Conservation (phyloP, 768 basidiomycete species). For the Russula emetica region DNA sequence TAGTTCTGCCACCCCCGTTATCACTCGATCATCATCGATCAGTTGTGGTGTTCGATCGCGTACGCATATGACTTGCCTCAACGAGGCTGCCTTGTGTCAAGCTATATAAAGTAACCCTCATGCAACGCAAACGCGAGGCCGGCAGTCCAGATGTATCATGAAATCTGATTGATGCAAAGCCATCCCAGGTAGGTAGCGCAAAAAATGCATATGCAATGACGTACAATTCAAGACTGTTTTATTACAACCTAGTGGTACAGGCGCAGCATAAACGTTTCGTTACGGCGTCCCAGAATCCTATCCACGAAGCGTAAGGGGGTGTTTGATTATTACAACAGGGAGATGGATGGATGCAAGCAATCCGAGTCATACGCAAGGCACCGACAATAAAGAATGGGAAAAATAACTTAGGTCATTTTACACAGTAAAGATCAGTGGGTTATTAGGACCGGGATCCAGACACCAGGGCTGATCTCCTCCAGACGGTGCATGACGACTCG, state of each 20-base stretch:
- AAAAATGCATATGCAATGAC: slow-evolving; percentile 20
- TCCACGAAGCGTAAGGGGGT: slow-evolving; percentile 10
- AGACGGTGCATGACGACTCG: slow-evolving; percentile 27
- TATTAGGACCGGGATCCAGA: slow-evolving; percentile 23
- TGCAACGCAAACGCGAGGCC: slow-evolving; percentile 9
- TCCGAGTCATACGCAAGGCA: background rate
- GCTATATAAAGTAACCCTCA: slow-evolving; percentile 3
- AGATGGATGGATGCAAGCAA: background rate
- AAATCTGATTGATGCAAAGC: background rate
- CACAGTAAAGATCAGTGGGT: slow-evolving; percentile 21
- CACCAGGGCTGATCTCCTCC: slow-evolving; percentile 22
- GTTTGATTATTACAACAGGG: background rate
- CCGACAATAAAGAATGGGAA: slow-evolving; percentile 20
- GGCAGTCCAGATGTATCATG: background rate
- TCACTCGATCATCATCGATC: slow-evolving; percentile 14
- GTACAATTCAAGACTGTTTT: slow-evolving; percentile 13
- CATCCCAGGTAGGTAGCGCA: slow-evolving; percentile 3
- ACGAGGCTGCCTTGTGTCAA: slow-evolving; percentile 15
- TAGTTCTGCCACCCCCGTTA: slow-evolving; percentile 5
- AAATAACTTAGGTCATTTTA: slow-evolving; percentile 15
- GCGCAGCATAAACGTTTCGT: background rate
- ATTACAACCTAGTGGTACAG: slow-evolving; percentile 23
- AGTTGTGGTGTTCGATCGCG: slow-evolving; percentile 7
- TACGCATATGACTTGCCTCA: slow-evolving; percentile 14
- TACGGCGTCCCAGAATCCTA: slow-evolving; percentile 4